Evolutionary conservation across 352 stramenopile species (phyloP).

Genomic region (Pythium rishiriense): DNA sequence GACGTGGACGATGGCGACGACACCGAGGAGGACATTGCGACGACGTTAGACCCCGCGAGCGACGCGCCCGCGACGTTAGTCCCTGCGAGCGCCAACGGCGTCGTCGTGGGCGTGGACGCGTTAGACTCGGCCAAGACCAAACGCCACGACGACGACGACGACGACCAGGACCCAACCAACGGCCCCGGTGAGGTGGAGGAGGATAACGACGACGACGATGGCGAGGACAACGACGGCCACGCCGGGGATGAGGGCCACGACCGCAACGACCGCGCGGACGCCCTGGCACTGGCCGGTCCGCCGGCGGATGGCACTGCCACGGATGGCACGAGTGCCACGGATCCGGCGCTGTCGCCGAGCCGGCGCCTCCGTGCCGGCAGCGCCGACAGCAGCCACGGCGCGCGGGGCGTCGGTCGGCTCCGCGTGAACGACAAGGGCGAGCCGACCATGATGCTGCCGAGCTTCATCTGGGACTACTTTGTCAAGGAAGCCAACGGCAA

Average conservation of each 20-base stretch:
- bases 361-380: slow-evolving; percentile 6
- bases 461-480: slow-evolving; percentile 88
- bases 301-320: background rate
- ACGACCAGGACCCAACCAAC: background rate
- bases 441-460: slow-evolving; percentile 63
- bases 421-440: slow-evolving; percentile 57
- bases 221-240: background rate
- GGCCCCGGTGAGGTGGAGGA: background rate
- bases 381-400: slow-evolving; percentile 9
- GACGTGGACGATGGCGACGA: slow-evolving; percentile 17
- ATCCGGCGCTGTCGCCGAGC: background rate
- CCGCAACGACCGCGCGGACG: background rate
- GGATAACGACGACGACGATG: background rate
- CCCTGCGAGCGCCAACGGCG: background rate
- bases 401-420: slow-evolving; percentile 18
- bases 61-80: background rate
- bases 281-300: too few species aligned
- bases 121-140: background rate
- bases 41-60: background rate
- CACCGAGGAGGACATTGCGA: slow-evolving; percentile 8
- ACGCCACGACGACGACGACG: background rate
- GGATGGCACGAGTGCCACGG: too few species aligned
- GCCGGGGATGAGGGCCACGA: background rate
- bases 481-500: slow-evolving; percentile 75
- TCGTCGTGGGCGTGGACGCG: slow-evolving; percentile 16